A percentile compares a stretch with the other conserved stretches of the same genome.
Conservation (phyloP, 2,329 filamentous ascomycete genomes). For the Claviceps sp. region DNA sequence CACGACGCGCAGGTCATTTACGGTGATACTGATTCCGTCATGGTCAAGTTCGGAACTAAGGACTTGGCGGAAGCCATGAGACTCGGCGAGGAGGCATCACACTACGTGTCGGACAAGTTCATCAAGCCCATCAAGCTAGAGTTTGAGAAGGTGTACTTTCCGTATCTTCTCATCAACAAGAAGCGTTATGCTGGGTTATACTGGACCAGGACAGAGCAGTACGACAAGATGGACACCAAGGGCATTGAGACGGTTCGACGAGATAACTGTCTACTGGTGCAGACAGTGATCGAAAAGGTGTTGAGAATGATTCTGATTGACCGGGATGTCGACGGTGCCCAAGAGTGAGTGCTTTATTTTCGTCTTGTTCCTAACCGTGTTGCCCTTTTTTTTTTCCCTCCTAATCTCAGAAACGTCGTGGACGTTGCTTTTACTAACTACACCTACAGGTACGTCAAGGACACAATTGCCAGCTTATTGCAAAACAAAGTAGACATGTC, state of each 20-base stretch:
- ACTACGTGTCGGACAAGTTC: constrained; percentile 83
- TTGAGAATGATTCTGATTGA: constrained; percentile 93
- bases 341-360: constrained; percentile 53
- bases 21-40: constrained; percentile 97
- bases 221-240: constrained; percentile 99
- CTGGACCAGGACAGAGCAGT: constrained; percentile 90
- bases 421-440: not conserved
- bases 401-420: not conserved
- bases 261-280: constrained; percentile 91
- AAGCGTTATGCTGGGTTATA: constrained; percentile 97
- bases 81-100: constrained; percentile 82
- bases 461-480: constrained; percentile 84
- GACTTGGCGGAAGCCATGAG: constrained; percentile 86
- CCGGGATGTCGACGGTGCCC: constrained; percentile 74
- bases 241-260: constrained; percentile 95
- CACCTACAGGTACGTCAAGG: constrained; percentile 72
- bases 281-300: constrained; percentile 95
- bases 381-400: no score
- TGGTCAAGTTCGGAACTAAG: constrained; percentile 94
- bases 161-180: constrained; percentile 98
- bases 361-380: not conserved
- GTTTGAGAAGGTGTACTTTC: constrained; percentile 98
- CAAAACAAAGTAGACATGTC: constrained; percentile 99
- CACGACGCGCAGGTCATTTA: constrained; percentile 97
- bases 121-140: constrained; percentile 96